Conservation (phyloP, 257 asterid species). For the Solanum sejunctum region DNA sequence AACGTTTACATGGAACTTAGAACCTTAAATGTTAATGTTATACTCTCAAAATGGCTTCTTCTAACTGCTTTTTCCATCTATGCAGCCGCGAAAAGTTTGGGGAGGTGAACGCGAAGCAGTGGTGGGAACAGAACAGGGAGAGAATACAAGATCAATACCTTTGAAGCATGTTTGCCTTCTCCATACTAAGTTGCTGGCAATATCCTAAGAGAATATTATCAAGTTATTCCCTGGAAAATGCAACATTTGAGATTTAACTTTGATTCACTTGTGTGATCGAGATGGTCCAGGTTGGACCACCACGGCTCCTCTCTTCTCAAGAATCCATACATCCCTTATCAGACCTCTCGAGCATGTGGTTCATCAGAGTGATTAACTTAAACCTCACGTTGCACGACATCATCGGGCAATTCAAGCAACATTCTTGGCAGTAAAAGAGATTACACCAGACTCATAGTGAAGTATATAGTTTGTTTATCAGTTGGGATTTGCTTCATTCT, state of each 20-base stretch:
- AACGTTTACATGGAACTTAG: background rate
- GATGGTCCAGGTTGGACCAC: background rate
- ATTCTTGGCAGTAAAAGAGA: background rate
- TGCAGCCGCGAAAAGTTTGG: constrained; percentile 83
- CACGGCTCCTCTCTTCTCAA: background rate
- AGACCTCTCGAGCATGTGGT: background rate
- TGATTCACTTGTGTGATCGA: background rate
- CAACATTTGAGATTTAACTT: background rate
- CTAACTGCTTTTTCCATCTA: background rate
- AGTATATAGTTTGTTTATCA: background rate
- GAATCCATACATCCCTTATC: background rate
- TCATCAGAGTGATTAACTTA: background rate
- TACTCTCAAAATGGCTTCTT: background rate
- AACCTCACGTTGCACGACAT: background rate
- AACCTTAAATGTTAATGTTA: background rate
- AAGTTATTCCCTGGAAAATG: background rate
- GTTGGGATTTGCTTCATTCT: background rate
- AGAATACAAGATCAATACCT: constrained; percentile 89
- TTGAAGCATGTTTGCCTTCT: background rate
- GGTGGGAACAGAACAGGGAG: constrained; percentile 98
- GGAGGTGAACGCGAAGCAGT: constrained; percentile 75
- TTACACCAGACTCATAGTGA: background rate
- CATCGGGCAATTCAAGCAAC: background rate
- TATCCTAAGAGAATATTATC: background rate
- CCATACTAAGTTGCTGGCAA: background rate